Base-by-base conservation (phyloP, 1,284 basidiomycete species). In the Trichosporon sp. region DNA sequence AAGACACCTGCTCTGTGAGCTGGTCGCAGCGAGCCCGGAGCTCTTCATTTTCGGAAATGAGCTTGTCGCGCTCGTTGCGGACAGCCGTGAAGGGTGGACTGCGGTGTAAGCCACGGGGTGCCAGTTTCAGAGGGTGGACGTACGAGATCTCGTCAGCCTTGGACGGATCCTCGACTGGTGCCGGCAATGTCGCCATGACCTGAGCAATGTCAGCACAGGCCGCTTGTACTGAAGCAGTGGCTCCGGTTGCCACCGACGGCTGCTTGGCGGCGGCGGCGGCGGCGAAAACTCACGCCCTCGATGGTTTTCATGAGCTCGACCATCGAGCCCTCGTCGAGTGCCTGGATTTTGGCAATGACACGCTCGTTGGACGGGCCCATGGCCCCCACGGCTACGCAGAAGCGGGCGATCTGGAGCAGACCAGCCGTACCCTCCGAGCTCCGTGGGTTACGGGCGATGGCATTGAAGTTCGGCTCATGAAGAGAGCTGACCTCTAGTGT, bases 301-400 rank as follows among this genome's bases (percentile, higher is more conserved):
- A 83, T 81, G 25, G 77, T 77, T 68, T 76, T 76, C 82, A 83
- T 83, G 67, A 83, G 70, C 68, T 78, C 76, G 47, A 77, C 77
- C 78, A 81, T 81, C 60, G 77, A 68, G 11, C 62, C 72, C 71
- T 82, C 79, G 62, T 76, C 78, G 15, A 83, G 69, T 21, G 74
- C 72, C 68, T 81, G 79, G 18, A 83, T 83, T 72, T 77, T 78
- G 18, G 65, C 71, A 56, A 83, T 83, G 65, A 83, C 76, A 42
- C 75, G 75, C 71, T 81, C 81, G 68, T 83, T 83, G 6, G 78
- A 77, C 0, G 77, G 76, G 4, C 74, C 79, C 77, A 79, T 78
- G 11, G 80, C 79, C 0, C 74, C 75, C 2, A 77, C 73, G 21
- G 75, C 76, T 5, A 82, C 70, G 51, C 79, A 80, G 58, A 82